Conservation (phyloP, 345 rosid genomes). For the Gossypium mustelinum region DNA sequence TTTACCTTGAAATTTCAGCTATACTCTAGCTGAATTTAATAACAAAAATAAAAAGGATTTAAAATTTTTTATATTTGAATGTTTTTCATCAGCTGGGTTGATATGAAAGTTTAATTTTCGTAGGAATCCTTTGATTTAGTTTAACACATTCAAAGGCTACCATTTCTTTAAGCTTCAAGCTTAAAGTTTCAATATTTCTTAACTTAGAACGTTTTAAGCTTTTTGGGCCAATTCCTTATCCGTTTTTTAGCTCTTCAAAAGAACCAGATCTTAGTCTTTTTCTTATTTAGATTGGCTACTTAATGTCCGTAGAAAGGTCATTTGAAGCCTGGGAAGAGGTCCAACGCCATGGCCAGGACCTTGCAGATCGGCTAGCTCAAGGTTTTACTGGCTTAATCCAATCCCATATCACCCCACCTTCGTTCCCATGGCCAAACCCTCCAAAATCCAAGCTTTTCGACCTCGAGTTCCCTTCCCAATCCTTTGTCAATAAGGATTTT, state of each 20-base stretch:
- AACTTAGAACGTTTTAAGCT: background rate
- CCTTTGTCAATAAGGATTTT: conserved; percentile 42
- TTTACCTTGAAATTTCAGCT: background rate
- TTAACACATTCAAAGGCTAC: background rate
- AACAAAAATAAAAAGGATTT: background rate
- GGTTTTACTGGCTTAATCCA: conserved; percentile 83
- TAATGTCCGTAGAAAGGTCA: conserved; percentile 83
- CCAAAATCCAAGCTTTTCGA: conserved; percentile 59
- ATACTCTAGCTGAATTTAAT: background rate
- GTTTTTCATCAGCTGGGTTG: background rate
- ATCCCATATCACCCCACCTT: conserved; percentile 62
- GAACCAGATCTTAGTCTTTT: background rate
- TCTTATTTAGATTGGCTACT: conserved; percentile 1
- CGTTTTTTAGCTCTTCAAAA: background rate
- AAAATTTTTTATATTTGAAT: background rate
- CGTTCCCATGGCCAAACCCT: conserved; percentile 67
- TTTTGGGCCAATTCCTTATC: background rate
- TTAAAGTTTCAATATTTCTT: background rate
- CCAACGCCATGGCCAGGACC: conserved; percentile 87
- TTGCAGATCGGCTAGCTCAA: conserved; percentile 84
- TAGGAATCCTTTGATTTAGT: background rate
- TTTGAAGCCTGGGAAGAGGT: conserved; percentile 98
- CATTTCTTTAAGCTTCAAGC: background rate
- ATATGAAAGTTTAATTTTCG: background rate
- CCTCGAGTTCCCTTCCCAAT: conserved; percentile 55